Conservation (phyloP, 2,329 filamentous ascomycete species). For the Graphium sp. region DNA sequence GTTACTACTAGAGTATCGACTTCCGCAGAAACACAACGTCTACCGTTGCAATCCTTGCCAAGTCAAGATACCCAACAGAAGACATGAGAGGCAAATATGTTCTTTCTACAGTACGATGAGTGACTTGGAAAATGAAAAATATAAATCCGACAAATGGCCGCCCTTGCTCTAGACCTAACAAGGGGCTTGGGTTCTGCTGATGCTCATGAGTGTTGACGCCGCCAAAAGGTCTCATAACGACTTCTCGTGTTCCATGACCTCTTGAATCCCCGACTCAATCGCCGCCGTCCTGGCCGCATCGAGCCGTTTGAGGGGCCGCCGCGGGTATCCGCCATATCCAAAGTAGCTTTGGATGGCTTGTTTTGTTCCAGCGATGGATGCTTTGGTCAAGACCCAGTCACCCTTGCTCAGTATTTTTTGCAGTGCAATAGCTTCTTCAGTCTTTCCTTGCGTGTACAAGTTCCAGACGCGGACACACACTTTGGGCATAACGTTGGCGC, state of each 20-base stretch:
- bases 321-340: slow-evolving; percentile 65
- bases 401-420: slow-evolving; percentile 65
- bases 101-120: too few relatives aligned
- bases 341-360: slow-evolving; percentile 64
- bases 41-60: too few relatives aligned
- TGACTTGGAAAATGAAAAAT: too few relatives aligned
- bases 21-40: too few relatives aligned
- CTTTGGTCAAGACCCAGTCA: slow-evolving; percentile 72
- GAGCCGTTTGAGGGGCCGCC: slow-evolving; percentile 53
- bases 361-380: slow-evolving; percentile 77
- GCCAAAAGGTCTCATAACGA: slow-evolving; percentile 21
- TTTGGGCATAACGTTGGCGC: slow-evolving; percentile 75
- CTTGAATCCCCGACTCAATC: slow-evolving; percentile 38
- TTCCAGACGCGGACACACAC: slow-evolving; percentile 65
- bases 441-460: slow-evolving; percentile 55
- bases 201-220: too few relatives aligned
- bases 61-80: too few relatives aligned
- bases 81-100: too few relatives aligned
- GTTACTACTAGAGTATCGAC: too few relatives aligned
- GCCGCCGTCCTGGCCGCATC: slow-evolving; percentile 33
- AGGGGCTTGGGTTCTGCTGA: too few relatives aligned
- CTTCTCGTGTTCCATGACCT: slow-evolving; percentile 51
- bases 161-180: too few relatives aligned
- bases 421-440: slow-evolving; percentile 55
- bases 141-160: too few relatives aligned